Evolutionary conservation across 441 rosid species (phyloP), one percentile per base, ranked within the genome.

Genomic region (Corymbia calophylla): DNA sequence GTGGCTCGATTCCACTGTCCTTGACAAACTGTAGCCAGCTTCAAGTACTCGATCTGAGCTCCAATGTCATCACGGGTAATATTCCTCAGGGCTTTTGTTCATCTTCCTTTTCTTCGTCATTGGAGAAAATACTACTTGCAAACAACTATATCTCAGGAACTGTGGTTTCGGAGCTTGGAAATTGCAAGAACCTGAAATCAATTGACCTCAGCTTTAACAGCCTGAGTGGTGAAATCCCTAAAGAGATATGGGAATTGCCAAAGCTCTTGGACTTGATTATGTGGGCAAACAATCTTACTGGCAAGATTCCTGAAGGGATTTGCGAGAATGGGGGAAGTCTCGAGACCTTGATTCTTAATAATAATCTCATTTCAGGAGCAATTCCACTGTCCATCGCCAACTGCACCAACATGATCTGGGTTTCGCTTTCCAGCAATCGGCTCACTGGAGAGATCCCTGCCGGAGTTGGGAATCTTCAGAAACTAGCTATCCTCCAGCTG

Each of bases 201-300:
- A 92, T 98, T 68, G 99, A 98, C 93, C 96, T 98, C 90, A 98
- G 99, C 90, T 98, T 98, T 94, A 97, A 97, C 93, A 95, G 93
- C 91, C 92, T 97, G 44, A 91, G 53, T 1, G 98, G 98, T 51
- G 90, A 94, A 12, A 95, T 97, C 88, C 99, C 99, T 11, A 51
- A 58, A 23, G 94, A 93, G 91, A 90, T 97, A 89, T 97, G 99
- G 99, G 88, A 91, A 48, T 93, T 97, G 90, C 99, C 98, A 12
- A 92, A 95, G 86, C 95, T 97, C 29, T 90, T 93, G 13, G 98
- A 97, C 84, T 91, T 97, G 91, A 97, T 96, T 54, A 95, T 97
- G 95, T 96, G 98, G 99, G 99, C 98, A 31, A 97, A 96, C 92
- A 95, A 96, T 92, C 96, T 96, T 88, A 94, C 94, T 7, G 98